phyloP scores from a whole-genome alignment of 805 yeast genomes.

The Metschnikowia gelsemii region DNA sequence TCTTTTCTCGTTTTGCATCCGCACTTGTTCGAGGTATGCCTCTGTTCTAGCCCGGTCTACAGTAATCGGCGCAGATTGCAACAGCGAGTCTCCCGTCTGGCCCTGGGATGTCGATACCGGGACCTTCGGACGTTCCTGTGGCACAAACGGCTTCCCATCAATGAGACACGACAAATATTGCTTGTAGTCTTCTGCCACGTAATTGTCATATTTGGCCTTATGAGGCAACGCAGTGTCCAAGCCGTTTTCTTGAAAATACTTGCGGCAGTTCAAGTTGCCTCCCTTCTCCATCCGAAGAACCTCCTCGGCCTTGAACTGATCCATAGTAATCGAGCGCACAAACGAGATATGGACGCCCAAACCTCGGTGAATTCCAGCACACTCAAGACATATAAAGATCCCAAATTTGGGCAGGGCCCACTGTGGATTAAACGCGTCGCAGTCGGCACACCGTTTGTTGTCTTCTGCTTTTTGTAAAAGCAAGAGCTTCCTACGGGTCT shows the following conservation, averaged over 20 bases:
- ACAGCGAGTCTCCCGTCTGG: conserved; percentile 12
- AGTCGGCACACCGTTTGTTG: conserved; percentile 90
- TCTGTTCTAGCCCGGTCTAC: conserved; percentile 63
- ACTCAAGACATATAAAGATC: conserved; percentile 92
- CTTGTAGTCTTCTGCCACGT: conserved; percentile 93
- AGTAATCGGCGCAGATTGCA: conserved; percentile 30
- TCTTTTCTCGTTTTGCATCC: conserved; percentile 66
- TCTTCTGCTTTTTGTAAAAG: conserved; percentile 78
- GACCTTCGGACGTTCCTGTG: conserved; percentile 58
- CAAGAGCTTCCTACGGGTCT: conserved; percentile 73
- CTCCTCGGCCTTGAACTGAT: conserved; percentile 94
- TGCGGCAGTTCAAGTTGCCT: conserved; percentile 76
- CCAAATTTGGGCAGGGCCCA: conserved; percentile 99
- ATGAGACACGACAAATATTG: conserved; percentile 71
- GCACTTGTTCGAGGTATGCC: conserved; percentile 76
- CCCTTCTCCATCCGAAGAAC: conserved; percentile 88
- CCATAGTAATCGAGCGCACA: conserved; percentile 97
- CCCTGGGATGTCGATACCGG: conserved; percentile 7
- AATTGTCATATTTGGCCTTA: conserved; percentile 77
- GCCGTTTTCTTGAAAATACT: conserved; percentile 71
- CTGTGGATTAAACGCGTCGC: conserved; percentile 94
- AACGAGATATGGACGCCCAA: conserved; percentile 96
- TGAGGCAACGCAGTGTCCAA: conserved; percentile 63
- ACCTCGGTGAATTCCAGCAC: conserved; percentile 96
- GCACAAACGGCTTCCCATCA: conserved; percentile 68